These are phyloP conservation scores for Corynascus novoguineensis DNA, from an alignment of 495 filamentous ascomycete genomes.

Conservation along the genomic window DNA sequence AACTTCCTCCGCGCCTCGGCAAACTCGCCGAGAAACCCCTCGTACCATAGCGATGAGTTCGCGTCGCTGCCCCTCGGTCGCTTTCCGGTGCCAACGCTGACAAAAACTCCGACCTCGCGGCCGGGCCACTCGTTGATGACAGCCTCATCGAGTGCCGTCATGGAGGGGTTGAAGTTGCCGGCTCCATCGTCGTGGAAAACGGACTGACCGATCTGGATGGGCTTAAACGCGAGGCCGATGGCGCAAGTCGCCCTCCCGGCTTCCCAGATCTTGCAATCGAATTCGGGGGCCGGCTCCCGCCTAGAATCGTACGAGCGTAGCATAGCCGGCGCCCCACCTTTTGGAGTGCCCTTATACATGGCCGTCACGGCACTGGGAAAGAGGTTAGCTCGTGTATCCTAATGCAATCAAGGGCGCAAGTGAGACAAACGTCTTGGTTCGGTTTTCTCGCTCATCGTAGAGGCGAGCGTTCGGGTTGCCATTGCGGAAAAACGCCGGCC, in stretches of 20 bases:
- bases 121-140: slow-evolving; percentile 91
- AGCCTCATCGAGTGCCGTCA: slow-evolving; percentile 82
- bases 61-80: slow-evolving; percentile 66
- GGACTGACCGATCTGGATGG: slow-evolving; percentile 87
- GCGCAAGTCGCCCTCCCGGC: slow-evolving; percentile 92
- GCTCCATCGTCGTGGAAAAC: slow-evolving; percentile 89
- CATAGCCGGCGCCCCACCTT: slow-evolving; percentile 59
- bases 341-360: slow-evolving; percentile 74
- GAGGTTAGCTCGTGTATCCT: neutral
- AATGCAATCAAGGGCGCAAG: slow-evolving; percentile 3
- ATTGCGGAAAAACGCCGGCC: slow-evolving; percentile 39
- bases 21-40: slow-evolving; percentile 85
- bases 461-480: slow-evolving; percentile 62
- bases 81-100: slow-evolving; percentile 90
- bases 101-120: slow-evolving; percentile 79
- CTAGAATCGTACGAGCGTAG: slow-evolving; percentile 92
- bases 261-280: slow-evolving; percentile 91
- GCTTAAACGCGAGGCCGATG: slow-evolving; percentile 90
- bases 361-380: slow-evolving; percentile 76
- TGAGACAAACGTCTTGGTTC: slow-evolving; percentile 79
- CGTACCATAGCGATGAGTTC: slow-evolving; percentile 77
- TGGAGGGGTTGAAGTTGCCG: slow-evolving; percentile 87
- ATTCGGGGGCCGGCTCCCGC: slow-evolving; percentile 81
- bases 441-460: slow-evolving; percentile 76
- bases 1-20: slow-evolving; percentile 80